phyloP scores from a whole-genome alignment of 1,284 basidiomycete genomes.

The Trichosporon sp. region DNA sequence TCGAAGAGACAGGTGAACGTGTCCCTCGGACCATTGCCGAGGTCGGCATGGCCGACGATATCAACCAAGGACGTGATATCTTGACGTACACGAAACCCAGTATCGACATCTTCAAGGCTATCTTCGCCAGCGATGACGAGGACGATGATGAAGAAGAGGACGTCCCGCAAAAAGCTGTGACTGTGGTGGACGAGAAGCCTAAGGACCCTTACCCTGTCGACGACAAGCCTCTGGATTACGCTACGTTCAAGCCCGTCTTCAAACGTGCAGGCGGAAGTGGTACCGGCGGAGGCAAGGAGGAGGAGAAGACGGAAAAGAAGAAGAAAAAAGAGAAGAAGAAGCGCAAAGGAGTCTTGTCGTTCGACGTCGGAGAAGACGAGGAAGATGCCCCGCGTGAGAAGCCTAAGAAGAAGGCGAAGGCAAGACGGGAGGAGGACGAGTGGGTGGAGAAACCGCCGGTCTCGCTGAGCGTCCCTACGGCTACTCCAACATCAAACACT shows the following conservation, averaged over 20 bases:
- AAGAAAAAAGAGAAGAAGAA: conserved; percentile 45
- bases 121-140: conserved; percentile 85
- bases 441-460: conserved; percentile 52
- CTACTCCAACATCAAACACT: not conserved
- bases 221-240: conserved; percentile 33
- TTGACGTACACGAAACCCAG: conserved; percentile 79
- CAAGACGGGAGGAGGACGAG: conserved; percentile 52
- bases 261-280: conserved; percentile 4
- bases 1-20: conserved; percentile 18
- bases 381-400: conserved; percentile 30
- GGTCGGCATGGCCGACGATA: conserved; percentile 83
- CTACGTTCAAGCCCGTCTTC: conserved; percentile 60
- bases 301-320: conserved; percentile 49
- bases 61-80: conserved; percentile 76
- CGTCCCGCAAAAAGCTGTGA: conserved; percentile 32
- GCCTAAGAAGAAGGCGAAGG: conserved; percentile 45
- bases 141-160: conserved; percentile 61
- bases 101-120: conserved; percentile 92
- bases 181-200: conserved; percentile 10
- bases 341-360: conserved; percentile 60
- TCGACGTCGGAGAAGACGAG: conserved; percentile 59
- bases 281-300: conserved; percentile 13
- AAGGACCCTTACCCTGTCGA: conserved; percentile 25
- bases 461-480: not conserved
- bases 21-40: conserved; percentile 53